These are phyloP conservation scores for Botrytis fabae DNA, from an alignment of 2,329 filamentous ascomycete genomes.

Conservation along the genomic window DNA sequence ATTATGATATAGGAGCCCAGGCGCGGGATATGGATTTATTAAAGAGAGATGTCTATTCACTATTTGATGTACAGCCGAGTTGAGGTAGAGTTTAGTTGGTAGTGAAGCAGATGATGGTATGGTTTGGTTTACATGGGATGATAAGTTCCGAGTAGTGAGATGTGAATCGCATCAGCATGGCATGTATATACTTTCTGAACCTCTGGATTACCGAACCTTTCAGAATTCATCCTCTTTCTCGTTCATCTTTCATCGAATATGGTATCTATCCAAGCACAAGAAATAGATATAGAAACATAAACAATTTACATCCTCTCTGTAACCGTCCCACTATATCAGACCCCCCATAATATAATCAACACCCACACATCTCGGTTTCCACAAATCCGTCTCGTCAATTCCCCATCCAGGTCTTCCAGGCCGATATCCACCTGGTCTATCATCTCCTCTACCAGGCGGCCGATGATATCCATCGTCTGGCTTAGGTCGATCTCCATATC, in stretches of 20 bases:
- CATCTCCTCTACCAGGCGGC: conserved; percentile 23
- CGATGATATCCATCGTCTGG: conserved; percentile 21
- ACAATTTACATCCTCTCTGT: neutral
- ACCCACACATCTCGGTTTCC: conserved; percentile 36
- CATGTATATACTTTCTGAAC: neutral
- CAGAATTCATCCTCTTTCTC: too few species aligned
- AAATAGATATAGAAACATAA: neutral
- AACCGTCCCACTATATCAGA: neutral
- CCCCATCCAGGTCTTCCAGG: conserved; percentile 18
- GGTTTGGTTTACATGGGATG: neutral
- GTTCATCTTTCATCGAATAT: too few species aligned
- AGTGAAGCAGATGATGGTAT: too few species aligned
- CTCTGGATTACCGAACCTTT: neutral
- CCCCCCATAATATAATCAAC: conserved; percentile 30
- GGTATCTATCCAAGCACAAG: neutral
- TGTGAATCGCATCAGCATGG: neutral
- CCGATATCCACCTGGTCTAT: neutral
- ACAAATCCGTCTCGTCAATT: conserved; percentile 33
- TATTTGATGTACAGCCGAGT: neutral
- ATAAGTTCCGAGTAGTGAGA: neutral
- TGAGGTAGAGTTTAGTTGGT: neutral
- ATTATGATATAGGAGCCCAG: neutral
- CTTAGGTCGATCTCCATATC: conserved; percentile 19
- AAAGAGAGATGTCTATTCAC: neutral
- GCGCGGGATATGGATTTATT: neutral